Evolutionary conservation across 2,329 filamentous ascomycete genomes (phyloP).

Genomic region (Fusarium udum): DNA sequence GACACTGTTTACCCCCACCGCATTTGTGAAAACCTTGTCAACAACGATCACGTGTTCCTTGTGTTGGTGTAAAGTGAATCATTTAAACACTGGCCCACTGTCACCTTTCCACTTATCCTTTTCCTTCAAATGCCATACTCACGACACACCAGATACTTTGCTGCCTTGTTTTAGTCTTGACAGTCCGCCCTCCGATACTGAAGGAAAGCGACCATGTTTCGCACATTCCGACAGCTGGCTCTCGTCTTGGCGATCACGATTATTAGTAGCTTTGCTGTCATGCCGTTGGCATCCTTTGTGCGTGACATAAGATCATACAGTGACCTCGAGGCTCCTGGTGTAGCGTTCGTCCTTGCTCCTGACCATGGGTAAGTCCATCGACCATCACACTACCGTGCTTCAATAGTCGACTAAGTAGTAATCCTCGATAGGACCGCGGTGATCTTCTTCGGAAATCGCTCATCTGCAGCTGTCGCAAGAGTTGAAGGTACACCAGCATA

Average conservation of each 20-base stretch:
- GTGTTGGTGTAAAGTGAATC: too few relatives aligned
- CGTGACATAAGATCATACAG: neutral
- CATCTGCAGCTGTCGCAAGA: neutral
- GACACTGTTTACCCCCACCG: too few relatives aligned
- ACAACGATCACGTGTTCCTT: too few relatives aligned
- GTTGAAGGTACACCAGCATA: neutral
- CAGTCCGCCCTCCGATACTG: too few relatives aligned
- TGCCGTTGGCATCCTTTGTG: neutral
- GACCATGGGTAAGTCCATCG: neutral
- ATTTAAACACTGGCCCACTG: too few relatives aligned
- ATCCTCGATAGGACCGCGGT: neutral
- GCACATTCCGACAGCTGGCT: accelerated
- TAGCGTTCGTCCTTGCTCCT: neutral
- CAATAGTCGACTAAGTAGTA: neutral
- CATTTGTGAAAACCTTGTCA: too few relatives aligned
- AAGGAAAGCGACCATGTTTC: neutral
- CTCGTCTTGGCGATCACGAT: neutral
- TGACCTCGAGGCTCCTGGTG: neutral
- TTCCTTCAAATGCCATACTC: too few relatives aligned
- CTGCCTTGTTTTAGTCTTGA: too few relatives aligned
- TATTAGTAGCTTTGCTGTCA: accelerated
- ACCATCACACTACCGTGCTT: accelerated
- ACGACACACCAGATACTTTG: too few relatives aligned
- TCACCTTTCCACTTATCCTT: too few relatives aligned
- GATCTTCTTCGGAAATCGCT: neutral